Percentiles rank a stretch among this genome's conserved stretches.
Evolutionary conservation across 768 basidiomycete genomes (phyloP).

Genomic region (Trametes maxima): DNA sequence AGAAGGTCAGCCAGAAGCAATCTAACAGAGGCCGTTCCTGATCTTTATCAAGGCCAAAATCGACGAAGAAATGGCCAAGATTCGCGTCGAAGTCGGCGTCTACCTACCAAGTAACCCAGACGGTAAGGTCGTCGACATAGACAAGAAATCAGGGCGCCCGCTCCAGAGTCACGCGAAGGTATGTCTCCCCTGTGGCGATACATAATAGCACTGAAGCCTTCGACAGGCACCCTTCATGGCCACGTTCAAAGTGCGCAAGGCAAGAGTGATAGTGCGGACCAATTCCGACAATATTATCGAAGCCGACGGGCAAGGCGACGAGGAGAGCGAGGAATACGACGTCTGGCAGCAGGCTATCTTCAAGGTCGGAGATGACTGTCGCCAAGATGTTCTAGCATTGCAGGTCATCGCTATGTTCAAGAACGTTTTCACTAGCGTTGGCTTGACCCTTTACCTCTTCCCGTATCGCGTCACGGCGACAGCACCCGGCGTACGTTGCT

Average conservation of each 20-base stretch:
- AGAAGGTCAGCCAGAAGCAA: conserved; percentile 63
- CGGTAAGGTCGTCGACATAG: conserved; percentile 94
- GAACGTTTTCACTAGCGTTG: conserved; percentile 89
- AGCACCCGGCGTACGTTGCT: conserved; percentile 78
- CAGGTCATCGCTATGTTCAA: conserved; percentile 99
- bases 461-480: conserved; percentile 98
- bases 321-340: conserved; percentile 65
- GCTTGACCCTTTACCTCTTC: conserved; percentile 87
- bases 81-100: conserved; percentile 90
- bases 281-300: conserved; percentile 78
- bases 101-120: conserved; percentile 98
- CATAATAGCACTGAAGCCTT: not conserved
- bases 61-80: conserved; percentile 99
- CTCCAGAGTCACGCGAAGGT: conserved; percentile 98
- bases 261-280: conserved; percentile 63
- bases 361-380: conserved; percentile 99
- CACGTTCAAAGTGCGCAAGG: conserved; percentile 96
- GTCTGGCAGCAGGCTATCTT: conserved; percentile 99
- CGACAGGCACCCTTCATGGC: conserved; percentile 98
- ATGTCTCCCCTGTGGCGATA: not conserved
- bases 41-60: conserved; percentile 80
- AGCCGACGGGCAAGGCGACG: conserved; percentile 56
- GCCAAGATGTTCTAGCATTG: conserved; percentile 96
- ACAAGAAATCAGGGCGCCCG: conserved; percentile 94
- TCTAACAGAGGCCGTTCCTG: conserved; percentile 2